Percentiles rank a stretch among this genome's conserved stretches.
These are phyloP conservation scores for sweet orange (Citrus sinensis) DNA, from an alignment of 345 rosid genomes.

Conservation along the genomic window DNA sequence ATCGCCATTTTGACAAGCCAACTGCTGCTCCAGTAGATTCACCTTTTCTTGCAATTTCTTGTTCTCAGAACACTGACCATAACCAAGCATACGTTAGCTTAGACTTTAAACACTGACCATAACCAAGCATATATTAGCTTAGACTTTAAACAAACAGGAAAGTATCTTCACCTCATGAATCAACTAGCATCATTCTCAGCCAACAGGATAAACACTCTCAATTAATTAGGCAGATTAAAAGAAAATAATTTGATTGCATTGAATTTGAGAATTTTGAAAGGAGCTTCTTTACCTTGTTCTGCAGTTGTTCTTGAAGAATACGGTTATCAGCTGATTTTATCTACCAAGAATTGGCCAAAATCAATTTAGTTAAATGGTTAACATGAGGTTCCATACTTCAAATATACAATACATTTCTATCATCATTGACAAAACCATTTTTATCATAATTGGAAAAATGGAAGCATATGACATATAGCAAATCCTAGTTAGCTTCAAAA, in stretches of 20 bases:
- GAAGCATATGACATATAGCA: background rate
- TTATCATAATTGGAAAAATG: background rate
- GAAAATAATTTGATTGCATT: background rate
- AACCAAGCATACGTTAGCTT: constrained; percentile 2
- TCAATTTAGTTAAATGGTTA: constrained; percentile 20
- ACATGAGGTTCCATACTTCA: background rate
- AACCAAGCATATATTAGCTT: constrained; percentile 6
- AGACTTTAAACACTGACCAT: constrained; percentile 45
- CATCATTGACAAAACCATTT: background rate
- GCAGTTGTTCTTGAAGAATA: constrained; percentile 95
- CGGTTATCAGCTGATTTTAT: constrained; percentile 96
- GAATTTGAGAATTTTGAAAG: constrained; percentile 1
- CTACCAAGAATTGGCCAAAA: constrained; percentile 45
- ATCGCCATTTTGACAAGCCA: constrained; percentile 49
- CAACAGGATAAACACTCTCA: background rate
- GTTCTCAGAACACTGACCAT: constrained; percentile 74
- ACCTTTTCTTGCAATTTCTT: constrained; percentile 79
- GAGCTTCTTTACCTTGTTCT: constrained; percentile 56
- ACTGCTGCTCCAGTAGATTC: constrained; percentile 58
- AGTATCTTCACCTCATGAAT: background rate
- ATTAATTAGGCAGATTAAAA: background rate
- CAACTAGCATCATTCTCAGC: constrained; percentile 1
- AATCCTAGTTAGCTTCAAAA: constrained; percentile 2
- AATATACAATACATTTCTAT: background rate
- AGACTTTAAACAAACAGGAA: constrained; percentile 4